Evolutionary conservation across 306 rosid genomes (phyloP).

Genomic region (Gillenia trifoliata): DNA sequence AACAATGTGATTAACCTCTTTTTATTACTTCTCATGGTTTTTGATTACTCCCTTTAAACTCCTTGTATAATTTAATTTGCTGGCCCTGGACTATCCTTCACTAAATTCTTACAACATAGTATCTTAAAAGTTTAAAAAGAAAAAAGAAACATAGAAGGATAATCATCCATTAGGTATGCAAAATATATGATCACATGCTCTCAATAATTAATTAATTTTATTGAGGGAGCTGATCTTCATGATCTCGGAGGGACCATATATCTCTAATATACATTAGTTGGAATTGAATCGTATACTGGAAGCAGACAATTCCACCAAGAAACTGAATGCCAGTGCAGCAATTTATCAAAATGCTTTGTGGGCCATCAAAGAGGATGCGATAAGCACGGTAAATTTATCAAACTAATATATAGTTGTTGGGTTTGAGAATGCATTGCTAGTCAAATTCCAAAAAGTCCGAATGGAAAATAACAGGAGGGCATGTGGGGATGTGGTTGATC

Average conservation of each 20-base stretch:
- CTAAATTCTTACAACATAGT: neutral
- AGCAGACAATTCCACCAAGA: neutral
- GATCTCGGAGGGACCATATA: slow-evolving; percentile 30
- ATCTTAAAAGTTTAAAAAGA: slow-evolving; percentile 6
- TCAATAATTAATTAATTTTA: slow-evolving; percentile 9
- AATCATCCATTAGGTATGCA: slow-evolving; percentile 30
- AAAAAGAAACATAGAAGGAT: neutral
- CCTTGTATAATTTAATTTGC: too few relatives aligned
- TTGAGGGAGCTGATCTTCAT: slow-evolving; percentile 28
- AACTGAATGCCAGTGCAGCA: slow-evolving; percentile 17
- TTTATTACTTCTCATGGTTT: too few relatives aligned
- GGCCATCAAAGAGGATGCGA: too few relatives aligned
- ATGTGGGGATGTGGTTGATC: too few relatives aligned
- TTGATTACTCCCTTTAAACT: too few relatives aligned
- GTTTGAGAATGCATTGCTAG: too few relatives aligned
- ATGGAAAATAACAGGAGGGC: too few relatives aligned
- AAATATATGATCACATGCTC: slow-evolving; percentile 56
- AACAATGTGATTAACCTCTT: too few relatives aligned
- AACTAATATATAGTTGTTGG: too few relatives aligned
- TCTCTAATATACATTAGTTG: neutral
- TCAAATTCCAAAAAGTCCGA: too few relatives aligned
- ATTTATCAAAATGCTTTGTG: neutral
- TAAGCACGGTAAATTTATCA: too few relatives aligned
- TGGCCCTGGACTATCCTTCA: too few relatives aligned
- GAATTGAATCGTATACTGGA: neutral